Evolutionary conservation across 2,329 filamentous ascomycete genomes (phyloP).

Genomic region (Colletotrichum graminicola): DNA sequence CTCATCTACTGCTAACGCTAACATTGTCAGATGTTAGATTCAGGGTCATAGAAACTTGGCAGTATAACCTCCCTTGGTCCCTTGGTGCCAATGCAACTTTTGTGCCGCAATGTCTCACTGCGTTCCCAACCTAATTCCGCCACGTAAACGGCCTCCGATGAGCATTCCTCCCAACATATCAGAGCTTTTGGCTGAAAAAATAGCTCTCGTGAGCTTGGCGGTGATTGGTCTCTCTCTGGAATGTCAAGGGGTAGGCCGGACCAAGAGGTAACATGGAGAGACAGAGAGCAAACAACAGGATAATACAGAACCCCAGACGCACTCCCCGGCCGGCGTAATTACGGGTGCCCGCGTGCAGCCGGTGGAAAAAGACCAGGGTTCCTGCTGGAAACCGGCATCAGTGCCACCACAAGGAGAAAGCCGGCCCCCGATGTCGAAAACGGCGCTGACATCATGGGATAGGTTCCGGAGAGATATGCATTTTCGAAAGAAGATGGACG

Average conservation of each 20-base stretch:
- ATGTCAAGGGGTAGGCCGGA: background rate
- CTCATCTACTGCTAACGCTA: background rate
- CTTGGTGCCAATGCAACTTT: background rate
- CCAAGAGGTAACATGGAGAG: background rate
- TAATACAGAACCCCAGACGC: background rate
- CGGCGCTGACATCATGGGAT: conserved; percentile 17
- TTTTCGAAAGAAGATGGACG: background rate
- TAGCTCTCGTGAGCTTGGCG: background rate
- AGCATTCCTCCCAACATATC: background rate
- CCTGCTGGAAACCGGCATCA: conserved; percentile 4
- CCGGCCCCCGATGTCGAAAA: background rate
- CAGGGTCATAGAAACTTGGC: background rate
- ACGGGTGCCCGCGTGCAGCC: background rate
- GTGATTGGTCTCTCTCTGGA: background rate
- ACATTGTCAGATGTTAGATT: background rate
- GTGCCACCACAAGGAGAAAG: background rate
- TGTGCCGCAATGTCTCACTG: conserved; percentile 1
- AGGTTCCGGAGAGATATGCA: background rate
- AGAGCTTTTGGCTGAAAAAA: background rate
- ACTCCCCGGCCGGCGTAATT: background rate
- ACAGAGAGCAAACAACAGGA: background rate
- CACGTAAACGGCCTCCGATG: background rate
- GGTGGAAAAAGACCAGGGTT: background rate
- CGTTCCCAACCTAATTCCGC: background rate
- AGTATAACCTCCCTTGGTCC: background rate